Evolutionary conservation across 768 basidiomycete species (phyloP).

Genomic region (Suillus occidentalis): DNA sequence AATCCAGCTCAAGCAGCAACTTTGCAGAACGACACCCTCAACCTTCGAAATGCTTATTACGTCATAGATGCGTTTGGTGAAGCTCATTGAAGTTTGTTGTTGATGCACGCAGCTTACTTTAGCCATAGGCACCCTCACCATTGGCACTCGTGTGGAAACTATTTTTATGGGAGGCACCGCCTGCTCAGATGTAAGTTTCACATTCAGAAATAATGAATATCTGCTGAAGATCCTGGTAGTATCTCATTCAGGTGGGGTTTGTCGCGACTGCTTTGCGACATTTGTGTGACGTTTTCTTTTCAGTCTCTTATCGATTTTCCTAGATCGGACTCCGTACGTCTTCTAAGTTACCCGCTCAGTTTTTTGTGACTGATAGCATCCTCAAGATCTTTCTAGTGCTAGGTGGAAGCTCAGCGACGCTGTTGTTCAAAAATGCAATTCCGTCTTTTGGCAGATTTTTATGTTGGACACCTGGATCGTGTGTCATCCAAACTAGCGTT

Average conservation of each 20-base stretch:
- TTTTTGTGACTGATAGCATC: not conserved
- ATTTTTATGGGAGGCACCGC: conserved; percentile 66
- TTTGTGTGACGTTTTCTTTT: not conserved
- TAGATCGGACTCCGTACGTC: conserved; percentile 56
- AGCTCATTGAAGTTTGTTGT: not conserved
- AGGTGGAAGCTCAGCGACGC: conserved; percentile 59
- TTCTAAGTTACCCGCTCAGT: not conserved
- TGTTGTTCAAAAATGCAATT: conserved; percentile 46
- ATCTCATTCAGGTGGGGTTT: conserved; percentile 51
- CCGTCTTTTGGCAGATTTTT: conserved; percentile 72
- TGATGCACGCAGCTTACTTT: not conserved
- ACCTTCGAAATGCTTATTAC: conserved; percentile 36
- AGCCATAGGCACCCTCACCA: conserved; percentile 53
- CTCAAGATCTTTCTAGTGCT: conserved; percentile 55
- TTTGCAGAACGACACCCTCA: conserved; percentile 7
- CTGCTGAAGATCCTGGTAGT: conserved; percentile 35
- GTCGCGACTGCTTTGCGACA: not conserved
- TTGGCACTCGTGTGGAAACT: conserved; percentile 54
- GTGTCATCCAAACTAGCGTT: conserved; percentile 13
- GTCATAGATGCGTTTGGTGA: conserved; percentile 52
- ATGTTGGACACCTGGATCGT: conserved; percentile 63
- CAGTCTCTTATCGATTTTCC: conserved; percentile 7
- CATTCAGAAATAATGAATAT: not conserved
- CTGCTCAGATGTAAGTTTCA: conserved; percentile 56
- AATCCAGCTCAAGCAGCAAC: conserved; percentile 14